A percentile compares a stretch with the other conserved stretches of the same genome.
Evolutionary conservation across 2,329 filamentous ascomycete genomes (phyloP).

Genomic region (Parascedosporium putredinis): DNA sequence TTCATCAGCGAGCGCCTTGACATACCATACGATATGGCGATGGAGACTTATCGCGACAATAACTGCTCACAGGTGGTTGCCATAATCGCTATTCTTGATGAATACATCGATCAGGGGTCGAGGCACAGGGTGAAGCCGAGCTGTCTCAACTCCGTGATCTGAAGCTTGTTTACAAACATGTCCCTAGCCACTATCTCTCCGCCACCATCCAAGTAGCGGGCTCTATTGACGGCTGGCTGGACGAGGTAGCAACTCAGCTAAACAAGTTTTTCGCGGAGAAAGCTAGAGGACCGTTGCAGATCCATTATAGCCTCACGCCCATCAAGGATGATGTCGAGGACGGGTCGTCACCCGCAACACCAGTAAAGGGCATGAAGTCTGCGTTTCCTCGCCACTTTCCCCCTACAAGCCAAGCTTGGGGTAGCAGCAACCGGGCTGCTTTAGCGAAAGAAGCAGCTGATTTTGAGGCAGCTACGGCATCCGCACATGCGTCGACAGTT

Average conservation of each 20-base stretch:
- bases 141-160: constrained; percentile 23
- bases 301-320: constrained; percentile 29
- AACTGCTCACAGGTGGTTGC: constrained; percentile 28
- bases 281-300: constrained; percentile 23
- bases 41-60: constrained; percentile 27
- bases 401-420: constrained; percentile 10
- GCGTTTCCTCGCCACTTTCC: constrained; percentile 12
- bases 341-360: background rate
- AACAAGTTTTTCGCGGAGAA: constrained; percentile 30
- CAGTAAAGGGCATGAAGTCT: constrained; percentile 8
- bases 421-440: constrained; percentile 52
- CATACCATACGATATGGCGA: constrained; percentile 29
- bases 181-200: constrained; percentile 32
- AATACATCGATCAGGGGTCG: constrained; percentile 29
- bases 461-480: background rate
- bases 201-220: constrained; percentile 31
- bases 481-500: constrained; percentile 24
- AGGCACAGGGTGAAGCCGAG: constrained; percentile 20
- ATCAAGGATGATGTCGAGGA: constrained; percentile 21
- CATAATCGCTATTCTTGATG: constrained; percentile 31
- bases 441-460: constrained; percentile 21
- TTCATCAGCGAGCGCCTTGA: constrained; percentile 34
- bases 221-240: constrained; percentile 21
- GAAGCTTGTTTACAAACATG: constrained; percentile 26
- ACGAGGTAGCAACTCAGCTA: constrained; percentile 31